A percentile compares a stretch with the other conserved stretches of the same genome.
These are phyloP conservation scores for Pugionium dolabratum DNA, from an alignment of 345 rosid genomes.

Conservation along the genomic window DNA sequence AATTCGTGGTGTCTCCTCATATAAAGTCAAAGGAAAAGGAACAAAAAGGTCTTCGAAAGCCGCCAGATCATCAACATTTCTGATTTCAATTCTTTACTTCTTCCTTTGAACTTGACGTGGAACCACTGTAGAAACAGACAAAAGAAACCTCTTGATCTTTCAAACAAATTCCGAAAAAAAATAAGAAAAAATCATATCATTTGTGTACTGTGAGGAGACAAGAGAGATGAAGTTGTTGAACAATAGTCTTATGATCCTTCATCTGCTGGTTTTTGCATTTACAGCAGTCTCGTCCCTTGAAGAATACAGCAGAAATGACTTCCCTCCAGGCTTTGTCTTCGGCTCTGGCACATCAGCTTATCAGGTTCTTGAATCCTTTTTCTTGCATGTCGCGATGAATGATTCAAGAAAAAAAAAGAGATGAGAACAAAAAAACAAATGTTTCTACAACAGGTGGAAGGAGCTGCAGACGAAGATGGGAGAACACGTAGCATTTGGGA, in stretches of 20 bases:
- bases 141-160: too few relatives aligned
- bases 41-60: too few relatives aligned
- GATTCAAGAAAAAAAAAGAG: too few relatives aligned
- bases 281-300: constrained; percentile 33
- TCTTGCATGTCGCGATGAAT: not conserved
- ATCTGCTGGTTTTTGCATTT: constrained; percentile 23
- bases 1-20: too few relatives aligned
- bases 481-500: constrained; percentile 67
- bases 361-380: constrained; percentile 42
- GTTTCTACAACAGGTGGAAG: constrained; percentile 47
- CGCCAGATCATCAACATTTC: too few relatives aligned
- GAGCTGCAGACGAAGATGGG: constrained; percentile 66
- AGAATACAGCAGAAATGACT: constrained; percentile 48
- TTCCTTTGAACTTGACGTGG: too few relatives aligned
- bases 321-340: constrained; percentile 62
- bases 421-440: too few relatives aligned
- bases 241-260: constrained; percentile 31
- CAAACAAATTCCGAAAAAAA: too few relatives aligned
- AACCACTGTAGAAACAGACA: too few relatives aligned
- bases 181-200: too few relatives aligned
- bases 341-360: constrained; percentile 63
- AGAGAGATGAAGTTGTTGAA: constrained; percentile 18
- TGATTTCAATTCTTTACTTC: too few relatives aligned
- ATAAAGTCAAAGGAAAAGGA: too few relatives aligned
- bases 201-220: constrained; percentile 1